Conservation (phyloP, 352 stramenopile species). For the Globisporangium spiculum region DNA sequence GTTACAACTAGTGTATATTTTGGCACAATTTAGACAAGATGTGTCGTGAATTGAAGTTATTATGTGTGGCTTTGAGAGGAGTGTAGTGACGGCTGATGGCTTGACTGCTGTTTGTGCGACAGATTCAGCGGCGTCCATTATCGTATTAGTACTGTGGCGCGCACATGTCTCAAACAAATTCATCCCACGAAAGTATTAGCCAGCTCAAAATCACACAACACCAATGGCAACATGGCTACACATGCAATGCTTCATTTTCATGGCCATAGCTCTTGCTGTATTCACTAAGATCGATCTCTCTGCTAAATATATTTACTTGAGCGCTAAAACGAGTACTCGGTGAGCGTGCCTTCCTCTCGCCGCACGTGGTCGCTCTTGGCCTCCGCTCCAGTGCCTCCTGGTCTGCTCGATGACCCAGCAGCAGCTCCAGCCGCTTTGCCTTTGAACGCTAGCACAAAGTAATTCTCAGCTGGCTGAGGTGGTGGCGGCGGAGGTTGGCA, state of each 20-base stretch:
- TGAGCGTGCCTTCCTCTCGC: slow-evolving; percentile 18
- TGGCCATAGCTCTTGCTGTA: neutral
- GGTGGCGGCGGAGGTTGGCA: slow-evolving; percentile 12
- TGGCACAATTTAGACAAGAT: neutral
- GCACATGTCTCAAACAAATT: slow-evolving; percentile 6
- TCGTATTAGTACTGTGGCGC: slow-evolving; percentile 14
- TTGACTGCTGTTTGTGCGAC: slow-evolving; percentile 5
- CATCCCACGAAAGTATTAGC: neutral
- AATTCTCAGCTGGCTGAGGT: slow-evolving; percentile 22
- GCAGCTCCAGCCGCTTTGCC: slow-evolving; percentile 13
- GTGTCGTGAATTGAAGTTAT: neutral
- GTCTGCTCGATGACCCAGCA: neutral
- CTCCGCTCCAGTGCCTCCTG: neutral
- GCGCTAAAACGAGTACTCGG: slow-evolving; percentile 11
- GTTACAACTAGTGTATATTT: neutral
- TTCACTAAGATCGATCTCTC: neutral
- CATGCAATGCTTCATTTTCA: neutral
- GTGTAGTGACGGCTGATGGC: neutral
- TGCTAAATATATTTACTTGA: neutral
- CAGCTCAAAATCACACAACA: neutral
- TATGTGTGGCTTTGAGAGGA: neutral
- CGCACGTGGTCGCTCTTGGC: slow-evolving; percentile 28
- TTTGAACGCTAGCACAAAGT: slow-evolving; percentile 52
- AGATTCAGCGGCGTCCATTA: neutral
- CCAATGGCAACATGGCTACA: neutral